phyloP scores from a whole-genome alignment of 495 filamentous ascomycete genomes.

The Tuber microsphaerosporum region DNA sequence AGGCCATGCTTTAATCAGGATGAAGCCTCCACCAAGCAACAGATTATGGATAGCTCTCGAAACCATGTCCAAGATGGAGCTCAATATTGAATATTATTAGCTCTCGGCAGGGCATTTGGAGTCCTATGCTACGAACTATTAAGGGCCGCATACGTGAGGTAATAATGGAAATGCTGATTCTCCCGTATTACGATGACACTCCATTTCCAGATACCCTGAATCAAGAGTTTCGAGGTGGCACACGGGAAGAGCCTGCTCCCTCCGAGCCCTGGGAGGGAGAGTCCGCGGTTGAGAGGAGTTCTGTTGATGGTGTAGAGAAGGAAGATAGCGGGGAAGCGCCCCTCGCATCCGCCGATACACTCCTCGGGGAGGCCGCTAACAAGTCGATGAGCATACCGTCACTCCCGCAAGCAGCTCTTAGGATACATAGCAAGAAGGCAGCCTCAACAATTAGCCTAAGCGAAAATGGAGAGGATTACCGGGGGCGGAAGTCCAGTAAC shows the following conservation, averaged over 20 bases:
- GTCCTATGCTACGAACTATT: too few relatives aligned
- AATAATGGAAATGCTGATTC: too few relatives aligned
- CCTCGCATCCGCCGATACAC: conserved; percentile 1
- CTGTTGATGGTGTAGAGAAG: conserved; percentile 55
- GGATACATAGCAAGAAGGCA: conserved; percentile 24
- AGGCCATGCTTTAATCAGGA: too few relatives aligned
- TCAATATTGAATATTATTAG: too few relatives aligned
- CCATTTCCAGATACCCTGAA: conserved; percentile 74
- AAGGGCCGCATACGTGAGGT: too few relatives aligned
- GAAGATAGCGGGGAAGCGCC: conserved; percentile 42
- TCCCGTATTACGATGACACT: conserved; percentile 89
- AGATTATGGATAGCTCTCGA: too few relatives aligned
- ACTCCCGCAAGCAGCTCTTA: conserved; percentile 10
- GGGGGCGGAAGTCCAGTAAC: conserved; percentile 24
- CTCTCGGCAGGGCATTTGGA: too few relatives aligned
- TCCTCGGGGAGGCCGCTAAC: conserved; percentile 18
- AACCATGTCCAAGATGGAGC: too few relatives aligned
- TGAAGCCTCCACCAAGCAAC: too few relatives aligned
- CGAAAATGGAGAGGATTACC: conserved; percentile 50
- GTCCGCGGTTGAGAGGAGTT: conserved; percentile 45
- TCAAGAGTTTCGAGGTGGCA: conserved; percentile 75
- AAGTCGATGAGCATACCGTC: conserved; percentile 24
- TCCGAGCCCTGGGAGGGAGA: conserved; percentile 36
- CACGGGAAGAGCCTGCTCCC: conserved; percentile 56
- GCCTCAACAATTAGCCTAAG: conserved; percentile 43